A percentile compares a stretch with the other conserved stretches of the same genome.
Conservation (phyloP, 2,329 filamentous ascomycete genomes). For the Phoma sp. region DNA sequence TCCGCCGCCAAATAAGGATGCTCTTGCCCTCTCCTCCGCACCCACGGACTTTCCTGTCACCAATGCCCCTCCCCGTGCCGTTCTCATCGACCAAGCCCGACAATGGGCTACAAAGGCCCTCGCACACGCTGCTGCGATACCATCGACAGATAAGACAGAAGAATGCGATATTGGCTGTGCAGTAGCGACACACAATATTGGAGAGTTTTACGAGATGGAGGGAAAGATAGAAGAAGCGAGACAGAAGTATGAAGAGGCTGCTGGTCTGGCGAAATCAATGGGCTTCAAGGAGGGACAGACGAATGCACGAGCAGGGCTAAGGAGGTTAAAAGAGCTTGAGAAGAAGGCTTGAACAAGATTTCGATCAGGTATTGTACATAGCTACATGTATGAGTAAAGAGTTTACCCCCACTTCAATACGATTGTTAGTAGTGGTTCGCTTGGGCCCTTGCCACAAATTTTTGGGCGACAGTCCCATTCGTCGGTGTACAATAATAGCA, state of each 20-base stretch:
- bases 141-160: constrained; percentile 69
- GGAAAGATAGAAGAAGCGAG: constrained; percentile 70
- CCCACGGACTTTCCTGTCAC: constrained; percentile 45
- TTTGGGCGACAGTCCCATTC: too few relatives aligned
- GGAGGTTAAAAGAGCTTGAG: constrained; percentile 39
- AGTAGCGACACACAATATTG: constrained; percentile 84
- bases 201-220: constrained; percentile 79
- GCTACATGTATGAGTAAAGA: neutral
- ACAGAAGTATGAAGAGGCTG: constrained; percentile 71
- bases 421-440: too few relatives aligned
- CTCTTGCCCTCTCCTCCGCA: constrained; percentile 37
- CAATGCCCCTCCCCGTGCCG: constrained; percentile 59
- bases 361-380: neutral
- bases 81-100: constrained; percentile 71
- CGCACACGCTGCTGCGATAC: constrained; percentile 68
- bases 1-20: constrained; percentile 38
- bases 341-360: constrained; percentile 10
- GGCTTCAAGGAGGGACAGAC: constrained; percentile 55
- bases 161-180: constrained; percentile 87
- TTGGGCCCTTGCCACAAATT: too few relatives aligned
- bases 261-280: constrained; percentile 60
- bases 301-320: constrained; percentile 50
- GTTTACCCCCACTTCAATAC: neutral
- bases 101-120: constrained; percentile 83
- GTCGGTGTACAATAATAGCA: too few relatives aligned